Base-by-base conservation (phyloP, 805 yeast genomes). In the Pichia manshurica region DNA sequence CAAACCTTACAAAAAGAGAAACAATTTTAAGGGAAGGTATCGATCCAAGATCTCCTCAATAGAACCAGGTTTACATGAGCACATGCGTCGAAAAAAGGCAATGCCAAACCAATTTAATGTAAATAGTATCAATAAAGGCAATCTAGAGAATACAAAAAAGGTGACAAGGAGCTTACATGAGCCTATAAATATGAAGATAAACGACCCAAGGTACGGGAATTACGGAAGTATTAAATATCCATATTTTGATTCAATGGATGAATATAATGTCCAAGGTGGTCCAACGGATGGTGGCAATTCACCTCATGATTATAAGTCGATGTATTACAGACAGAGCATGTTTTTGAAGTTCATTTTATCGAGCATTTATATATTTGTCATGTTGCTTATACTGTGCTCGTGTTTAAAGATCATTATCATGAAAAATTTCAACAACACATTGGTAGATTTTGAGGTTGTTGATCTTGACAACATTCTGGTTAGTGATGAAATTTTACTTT, bases 231-330 rank as follows among this genome's bases (percentile, higher is more conserved):
- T 35, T 8, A 38, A 32, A 22, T 31, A 35, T 22, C 22, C 32
- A 23, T 41, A 34, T 42, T 37, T 19, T 41, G 52, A 40, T 38
- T 20, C 36, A n/a, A n/a, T 31, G 13, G 56, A 54, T 13, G 54
- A 51, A 31, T 50, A 25, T 39, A 34, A 39, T 21, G 29, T 33
- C 2, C 25, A 19, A 21, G 13, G n/a, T 20, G 46, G 38, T 17
- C 6, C 37, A 16, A 13, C n/a, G 35, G 16, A 22, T 28, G 31
- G n/a, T 10, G 28, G 10, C 16, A 36, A 55, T 19, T 63, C 69
- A 2, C 68, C 69, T 0, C 69, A 65, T 50, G 60, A 65, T 48
- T 63, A 62, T 50, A 61, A 59, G 37, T 57, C 65, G 17, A 48
- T 54, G 29, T 56, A 61, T 39, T 59, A 58, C 23, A 56, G 50